phyloP scores from a whole-genome alignment of 1,139 yeast genomes.

The Debaryomyces psychrophilus region DNA sequence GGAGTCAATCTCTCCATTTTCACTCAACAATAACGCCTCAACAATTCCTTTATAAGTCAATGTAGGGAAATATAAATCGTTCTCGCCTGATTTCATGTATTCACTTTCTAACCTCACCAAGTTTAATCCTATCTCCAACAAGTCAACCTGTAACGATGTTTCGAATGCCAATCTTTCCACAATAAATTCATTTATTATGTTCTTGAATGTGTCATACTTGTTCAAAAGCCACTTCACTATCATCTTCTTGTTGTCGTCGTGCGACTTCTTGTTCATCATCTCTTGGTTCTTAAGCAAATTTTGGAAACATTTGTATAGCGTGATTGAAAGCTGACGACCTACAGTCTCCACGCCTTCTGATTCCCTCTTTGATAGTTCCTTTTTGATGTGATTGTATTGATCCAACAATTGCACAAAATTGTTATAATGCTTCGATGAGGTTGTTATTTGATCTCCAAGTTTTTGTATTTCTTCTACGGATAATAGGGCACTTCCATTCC shows the following conservation, averaged over 20 bases:
- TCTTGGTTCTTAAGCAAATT: slow-evolving; percentile 53
- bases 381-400: slow-evolving; percentile 34
- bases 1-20: slow-evolving; percentile 36
- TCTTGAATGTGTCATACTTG: slow-evolving; percentile 61
- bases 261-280: slow-evolving; percentile 40
- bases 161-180: slow-evolving; percentile 32
- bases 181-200: slow-evolving; percentile 45
- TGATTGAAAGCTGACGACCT: slow-evolving; percentile 55
- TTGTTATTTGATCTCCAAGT: slow-evolving; percentile 34
- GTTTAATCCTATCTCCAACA: slow-evolving; percentile 64
- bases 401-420: slow-evolving; percentile 50
- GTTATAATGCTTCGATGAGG: slow-evolving; percentile 49
- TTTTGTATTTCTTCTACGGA: slow-evolving; percentile 34
- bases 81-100: slow-evolving; percentile 51
- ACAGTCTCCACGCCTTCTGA: slow-evolving; percentile 31
- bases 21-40: slow-evolving; percentile 44
- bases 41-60: slow-evolving; percentile 55
- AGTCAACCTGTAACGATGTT: slow-evolving; percentile 59
- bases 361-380: slow-evolving; percentile 21
- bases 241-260: slow-evolving; percentile 49
- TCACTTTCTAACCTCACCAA: slow-evolving; percentile 63
- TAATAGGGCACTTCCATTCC: slow-evolving; percentile 15
- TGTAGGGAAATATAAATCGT: slow-evolving; percentile 64
- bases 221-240: slow-evolving; percentile 66
- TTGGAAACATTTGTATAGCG: slow-evolving; percentile 60